A percentile compares a stretch with the other conserved stretches of the same genome.
Conservation (phyloP, 305 asterid species). For the Rubia balearica region DNA sequence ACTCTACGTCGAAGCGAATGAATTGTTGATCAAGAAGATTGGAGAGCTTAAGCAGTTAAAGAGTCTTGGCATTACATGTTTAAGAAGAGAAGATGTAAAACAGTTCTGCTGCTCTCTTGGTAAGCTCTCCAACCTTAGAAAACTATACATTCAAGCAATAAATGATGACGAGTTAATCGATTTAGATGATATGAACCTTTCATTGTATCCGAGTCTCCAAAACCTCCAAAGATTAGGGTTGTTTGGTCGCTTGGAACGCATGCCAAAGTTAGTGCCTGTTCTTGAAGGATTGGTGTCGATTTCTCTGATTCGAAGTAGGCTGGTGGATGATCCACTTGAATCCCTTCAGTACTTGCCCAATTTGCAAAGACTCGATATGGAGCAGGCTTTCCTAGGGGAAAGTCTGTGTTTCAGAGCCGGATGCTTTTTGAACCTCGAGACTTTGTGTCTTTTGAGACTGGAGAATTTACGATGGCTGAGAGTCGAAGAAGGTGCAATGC, state of each 20-base stretch:
- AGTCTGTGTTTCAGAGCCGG: slow-evolving; percentile 18
- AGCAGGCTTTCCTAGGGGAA: slow-evolving; percentile 15
- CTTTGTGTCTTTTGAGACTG: not conserved
- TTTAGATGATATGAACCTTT: slow-evolving; percentile 11
- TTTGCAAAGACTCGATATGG: not conserved
- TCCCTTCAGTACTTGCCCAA: slow-evolving; percentile 21
- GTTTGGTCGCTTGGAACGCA: slow-evolving; percentile 20
- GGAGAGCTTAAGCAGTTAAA: slow-evolving; percentile 24
- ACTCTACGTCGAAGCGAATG: slow-evolving; percentile 8
- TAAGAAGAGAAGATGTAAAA: slow-evolving; percentile 23
- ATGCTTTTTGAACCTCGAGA: slow-evolving; percentile 19
- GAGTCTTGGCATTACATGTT: slow-evolving; percentile 18
- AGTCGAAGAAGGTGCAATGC: slow-evolving; percentile 11
- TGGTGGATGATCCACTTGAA: slow-evolving; percentile 9
- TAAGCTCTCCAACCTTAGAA: slow-evolving; percentile 21
- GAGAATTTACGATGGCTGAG: not conserved
- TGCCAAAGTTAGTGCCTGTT: slow-evolving; percentile 28
- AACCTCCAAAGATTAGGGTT: slow-evolving; percentile 16
- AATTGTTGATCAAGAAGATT: slow-evolving; percentile 17
- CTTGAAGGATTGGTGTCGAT: slow-evolving; percentile 11
- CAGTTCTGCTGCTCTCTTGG: slow-evolving; percentile 30
- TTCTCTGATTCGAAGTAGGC: slow-evolving; percentile 1
- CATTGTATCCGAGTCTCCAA: slow-evolving; percentile 7
- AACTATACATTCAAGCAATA: slow-evolving; percentile 9
- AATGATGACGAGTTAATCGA: slow-evolving; percentile 22